Conservation (phyloP, 139 green algal genomes). For the Coccomyxa sp. region DNA sequence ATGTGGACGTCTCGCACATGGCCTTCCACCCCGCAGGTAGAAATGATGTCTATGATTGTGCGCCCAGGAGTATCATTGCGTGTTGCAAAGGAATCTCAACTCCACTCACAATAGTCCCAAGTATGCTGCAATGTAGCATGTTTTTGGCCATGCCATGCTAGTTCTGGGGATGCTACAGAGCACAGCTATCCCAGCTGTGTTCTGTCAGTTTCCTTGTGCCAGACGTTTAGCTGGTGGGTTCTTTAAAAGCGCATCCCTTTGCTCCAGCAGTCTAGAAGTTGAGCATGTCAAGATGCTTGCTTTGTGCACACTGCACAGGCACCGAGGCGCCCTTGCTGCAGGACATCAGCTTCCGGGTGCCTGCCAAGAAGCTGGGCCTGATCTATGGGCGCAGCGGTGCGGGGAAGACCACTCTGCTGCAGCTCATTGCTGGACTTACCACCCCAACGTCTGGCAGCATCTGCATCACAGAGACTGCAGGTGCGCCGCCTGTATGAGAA, state of each 20-base stretch:
- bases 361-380: conserved; percentile 67
- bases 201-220: background rate
- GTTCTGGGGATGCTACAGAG: background rate
- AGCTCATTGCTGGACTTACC: conserved; percentile 48
- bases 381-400: conserved; percentile 77
- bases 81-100: too few relatives aligned
- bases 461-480: background rate
- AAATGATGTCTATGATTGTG: background rate
- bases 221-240: background rate
- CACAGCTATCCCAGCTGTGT: background rate
- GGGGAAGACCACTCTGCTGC: conserved; percentile 90
- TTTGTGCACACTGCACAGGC: conserved; percentile 5
- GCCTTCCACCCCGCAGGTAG: background rate
- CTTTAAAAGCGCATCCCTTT: background rate
- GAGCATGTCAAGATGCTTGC: background rate
- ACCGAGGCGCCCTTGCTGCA: conserved; percentile 50
- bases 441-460: conserved; percentile 50
- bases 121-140: background rate
- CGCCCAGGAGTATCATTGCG: too few relatives aligned
- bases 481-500: background rate
- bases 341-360: conserved; percentile 59
- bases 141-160: background rate
- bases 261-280: background rate
- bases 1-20: background rate
- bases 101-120: too few relatives aligned